Conservation (phyloP, 2,329 filamentous ascomycete genomes). For the Xylariaceae sp. region DNA sequence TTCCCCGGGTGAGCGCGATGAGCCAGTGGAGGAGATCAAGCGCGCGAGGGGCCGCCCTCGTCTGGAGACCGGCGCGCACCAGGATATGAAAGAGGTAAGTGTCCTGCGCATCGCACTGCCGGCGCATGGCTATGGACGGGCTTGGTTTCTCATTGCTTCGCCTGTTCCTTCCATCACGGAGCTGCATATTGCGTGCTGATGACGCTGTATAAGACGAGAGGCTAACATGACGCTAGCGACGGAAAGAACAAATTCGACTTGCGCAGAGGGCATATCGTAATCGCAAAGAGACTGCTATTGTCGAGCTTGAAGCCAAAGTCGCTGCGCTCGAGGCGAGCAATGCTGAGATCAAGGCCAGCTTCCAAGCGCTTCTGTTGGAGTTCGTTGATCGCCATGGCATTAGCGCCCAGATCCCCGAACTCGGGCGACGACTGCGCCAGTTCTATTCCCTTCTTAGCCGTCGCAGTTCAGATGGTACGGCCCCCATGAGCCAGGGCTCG, state of each 20-base stretch:
- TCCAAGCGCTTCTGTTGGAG: slow-evolving; percentile 59
- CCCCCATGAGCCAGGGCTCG: slow-evolving; percentile 27
- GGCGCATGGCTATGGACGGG: not conserved
- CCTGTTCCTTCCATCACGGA: not conserved
- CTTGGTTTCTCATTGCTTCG: no score
- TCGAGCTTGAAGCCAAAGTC: slow-evolving; percentile 65
- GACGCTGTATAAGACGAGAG: not conserved
- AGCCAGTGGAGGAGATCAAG: slow-evolving; percentile 47
- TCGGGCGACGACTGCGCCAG: slow-evolving; percentile 54
- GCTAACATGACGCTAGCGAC: slow-evolving; percentile 49
- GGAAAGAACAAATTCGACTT: slow-evolving; percentile 79
- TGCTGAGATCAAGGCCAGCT: slow-evolving; percentile 67
- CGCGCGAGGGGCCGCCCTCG: slow-evolving; percentile 68
- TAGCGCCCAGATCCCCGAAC: slow-evolving; percentile 50
- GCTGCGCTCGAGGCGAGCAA: slow-evolving; percentile 63
- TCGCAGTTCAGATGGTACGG: slow-evolving; percentile 39
- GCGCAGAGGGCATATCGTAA: slow-evolving; percentile 81
- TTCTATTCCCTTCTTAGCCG: slow-evolving; percentile 54
- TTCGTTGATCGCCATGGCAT: slow-evolving; percentile 54
- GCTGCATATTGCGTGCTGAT: not conserved
- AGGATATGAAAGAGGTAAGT: slow-evolving; percentile 56
- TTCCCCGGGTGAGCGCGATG: slow-evolving; percentile 31
- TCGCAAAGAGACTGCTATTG: slow-evolving; percentile 78
- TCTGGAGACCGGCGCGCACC: slow-evolving; percentile 69
- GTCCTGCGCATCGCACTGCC: slow-evolving; percentile 5